phyloP scores from a whole-genome alignment of 139 green algal genomes.

The Edaphochlamys debaryana region DNA sequence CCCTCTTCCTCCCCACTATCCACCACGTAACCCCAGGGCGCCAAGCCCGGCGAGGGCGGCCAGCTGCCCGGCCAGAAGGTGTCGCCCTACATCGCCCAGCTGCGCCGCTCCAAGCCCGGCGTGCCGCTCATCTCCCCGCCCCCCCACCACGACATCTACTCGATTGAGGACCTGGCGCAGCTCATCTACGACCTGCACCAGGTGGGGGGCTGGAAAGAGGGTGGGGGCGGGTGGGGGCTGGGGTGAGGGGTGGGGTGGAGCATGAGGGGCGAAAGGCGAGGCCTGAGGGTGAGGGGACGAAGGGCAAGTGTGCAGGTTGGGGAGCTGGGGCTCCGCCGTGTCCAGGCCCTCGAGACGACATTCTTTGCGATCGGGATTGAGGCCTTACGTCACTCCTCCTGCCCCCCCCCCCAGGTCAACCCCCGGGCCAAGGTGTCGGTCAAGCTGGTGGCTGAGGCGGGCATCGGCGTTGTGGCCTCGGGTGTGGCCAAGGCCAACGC shows the following conservation, averaged over 20 bases:
- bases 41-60: conserved; percentile 94
- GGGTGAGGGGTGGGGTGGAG: too few relatives aligned
- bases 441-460: conserved; percentile 98
- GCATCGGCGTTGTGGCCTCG: conserved; percentile 96
- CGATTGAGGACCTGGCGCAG: conserved; percentile 99
- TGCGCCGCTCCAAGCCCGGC: conserved; percentile 96
- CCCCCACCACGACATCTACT: conserved; percentile 99
- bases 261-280: too few relatives aligned
- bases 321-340: too few relatives aligned
- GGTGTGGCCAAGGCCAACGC: conserved; percentile 99
- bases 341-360: too few relatives aligned
- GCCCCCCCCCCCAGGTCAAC: conserved; percentile 72
- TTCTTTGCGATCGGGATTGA: too few relatives aligned
- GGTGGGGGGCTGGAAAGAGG: background rate
- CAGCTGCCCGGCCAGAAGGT: conserved; percentile 98
- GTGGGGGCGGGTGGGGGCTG: too few relatives aligned
- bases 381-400: too few relatives aligned
- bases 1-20: too few relatives aligned
- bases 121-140: conserved; percentile 97
- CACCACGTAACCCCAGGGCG: too few relatives aligned
- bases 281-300: too few relatives aligned
- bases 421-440: conserved; percentile 92
- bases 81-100: conserved; percentile 95
- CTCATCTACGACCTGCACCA: conserved; percentile 97
- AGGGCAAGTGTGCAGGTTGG: too few relatives aligned